Evolutionary conservation across 2,329 filamentous ascomycete genomes (phyloP).

Genomic region (Hymenoscyphus repandus): DNA sequence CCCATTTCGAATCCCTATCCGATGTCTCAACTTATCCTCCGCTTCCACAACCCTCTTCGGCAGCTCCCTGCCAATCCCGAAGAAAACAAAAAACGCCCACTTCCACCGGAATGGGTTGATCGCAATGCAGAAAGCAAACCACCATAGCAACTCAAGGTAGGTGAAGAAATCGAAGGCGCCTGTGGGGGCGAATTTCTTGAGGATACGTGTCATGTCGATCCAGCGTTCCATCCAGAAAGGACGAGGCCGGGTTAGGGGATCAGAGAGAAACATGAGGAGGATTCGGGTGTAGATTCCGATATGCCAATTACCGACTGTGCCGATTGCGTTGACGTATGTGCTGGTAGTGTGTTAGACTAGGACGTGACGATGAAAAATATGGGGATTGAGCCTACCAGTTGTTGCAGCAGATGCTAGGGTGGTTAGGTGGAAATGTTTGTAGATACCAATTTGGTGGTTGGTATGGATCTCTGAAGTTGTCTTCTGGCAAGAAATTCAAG

Average conservation of each 20-base stretch:
- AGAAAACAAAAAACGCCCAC: constrained; percentile 80
- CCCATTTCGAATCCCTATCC: constrained; percentile 37
- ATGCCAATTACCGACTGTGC: constrained; percentile 80
- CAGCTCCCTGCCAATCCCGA: constrained; percentile 62
- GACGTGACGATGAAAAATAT: not conserved
- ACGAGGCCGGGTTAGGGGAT: constrained; percentile 68
- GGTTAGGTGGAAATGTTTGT: constrained; percentile 73
- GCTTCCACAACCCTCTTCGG: constrained; percentile 61
- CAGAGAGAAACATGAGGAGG: constrained; percentile 78
- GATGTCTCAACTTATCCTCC: constrained; percentile 58
- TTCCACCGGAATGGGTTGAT: constrained; percentile 89
- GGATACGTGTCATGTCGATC: constrained; percentile 74
- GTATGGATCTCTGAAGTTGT: constrained; percentile 70
- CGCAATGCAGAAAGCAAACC: constrained; percentile 73
- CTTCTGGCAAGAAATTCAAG: constrained; percentile 66
- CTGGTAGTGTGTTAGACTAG: not conserved
- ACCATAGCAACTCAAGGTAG: constrained; percentile 77
- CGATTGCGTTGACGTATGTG: constrained; percentile 75
- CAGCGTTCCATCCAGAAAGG: constrained; percentile 75
- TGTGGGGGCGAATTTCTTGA: constrained; percentile 66
- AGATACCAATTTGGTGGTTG: constrained; percentile 82
- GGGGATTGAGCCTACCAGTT: constrained; percentile 47
- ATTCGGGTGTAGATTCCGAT: constrained; percentile 87
- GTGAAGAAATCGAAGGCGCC: constrained; percentile 87
- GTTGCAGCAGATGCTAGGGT: constrained; percentile 70